These are phyloP conservation scores for Apophysomyces variabilis DNA, from an alignment of 371 early-diverging fungal genomes.

Conservation along the genomic window DNA sequence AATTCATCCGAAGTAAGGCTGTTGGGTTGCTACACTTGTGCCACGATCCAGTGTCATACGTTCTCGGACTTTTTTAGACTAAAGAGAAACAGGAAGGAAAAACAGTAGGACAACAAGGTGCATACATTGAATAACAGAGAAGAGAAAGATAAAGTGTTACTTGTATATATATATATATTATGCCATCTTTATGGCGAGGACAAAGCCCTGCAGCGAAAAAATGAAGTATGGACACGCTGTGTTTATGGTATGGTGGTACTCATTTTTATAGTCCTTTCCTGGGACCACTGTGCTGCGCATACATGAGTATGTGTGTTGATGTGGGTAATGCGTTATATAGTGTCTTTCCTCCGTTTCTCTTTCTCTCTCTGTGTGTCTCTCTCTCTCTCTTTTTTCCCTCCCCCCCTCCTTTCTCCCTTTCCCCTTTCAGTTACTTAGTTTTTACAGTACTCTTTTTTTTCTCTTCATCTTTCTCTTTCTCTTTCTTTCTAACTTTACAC, in stretches of 20 bases:
- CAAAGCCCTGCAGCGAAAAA: not conserved
- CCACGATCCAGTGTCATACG: not conserved
- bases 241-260: not conserved
- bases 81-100: not conserved
- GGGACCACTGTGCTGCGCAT: conserved; percentile 9
- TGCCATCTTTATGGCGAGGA: not conserved
- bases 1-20: conserved; percentile 10
- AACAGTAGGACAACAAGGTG: not conserved
- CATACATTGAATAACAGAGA: not conserved
- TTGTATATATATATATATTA: too few relatives aligned
- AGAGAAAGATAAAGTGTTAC: too few relatives aligned
- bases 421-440: not conserved
- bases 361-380: not conserved
- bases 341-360: not conserved
- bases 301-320: not conserved
- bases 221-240: not conserved
- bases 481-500: not conserved
- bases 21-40: not conserved
- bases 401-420: not conserved
- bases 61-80: not conserved
- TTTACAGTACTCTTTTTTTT: not conserved
- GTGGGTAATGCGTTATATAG: not conserved
- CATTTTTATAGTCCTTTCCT: not conserved
- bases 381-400: not conserved
- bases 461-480: not conserved